Conservation (phyloP, 352 stramenopile species). For the Globisporangium carolinianum region DNA sequence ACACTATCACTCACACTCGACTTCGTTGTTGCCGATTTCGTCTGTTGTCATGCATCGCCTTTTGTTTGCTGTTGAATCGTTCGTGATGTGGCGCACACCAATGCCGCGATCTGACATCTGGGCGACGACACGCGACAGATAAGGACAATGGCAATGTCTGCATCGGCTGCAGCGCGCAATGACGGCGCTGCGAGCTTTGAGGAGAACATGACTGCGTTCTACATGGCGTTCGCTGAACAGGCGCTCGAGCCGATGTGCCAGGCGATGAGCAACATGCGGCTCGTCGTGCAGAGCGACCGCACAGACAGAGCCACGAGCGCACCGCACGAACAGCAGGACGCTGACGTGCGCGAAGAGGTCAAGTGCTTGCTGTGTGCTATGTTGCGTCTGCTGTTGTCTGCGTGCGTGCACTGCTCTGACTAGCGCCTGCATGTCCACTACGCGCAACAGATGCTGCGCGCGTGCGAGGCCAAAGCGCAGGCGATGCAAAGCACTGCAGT, state of each 20-base stretch:
- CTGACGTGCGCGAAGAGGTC: slow-evolving; percentile 59
- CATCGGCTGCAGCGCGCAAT: not conserved
- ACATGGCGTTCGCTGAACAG: slow-evolving; percentile 73
- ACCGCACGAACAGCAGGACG: slow-evolving; percentile 12
- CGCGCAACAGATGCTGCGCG: slow-evolving; percentile 50
- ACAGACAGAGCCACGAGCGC: slow-evolving; percentile 6
- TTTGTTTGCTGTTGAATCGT: not conserved
- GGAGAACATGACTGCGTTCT: slow-evolving; percentile 74
- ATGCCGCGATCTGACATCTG: not conserved
- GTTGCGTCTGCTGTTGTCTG: not conserved
- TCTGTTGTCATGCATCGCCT: not conserved
- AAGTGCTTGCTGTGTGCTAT: not conserved
- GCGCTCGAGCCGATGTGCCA: slow-evolving; percentile 61
- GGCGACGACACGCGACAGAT: not conserved
- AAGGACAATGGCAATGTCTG: not conserved
- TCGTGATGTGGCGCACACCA: not conserved
- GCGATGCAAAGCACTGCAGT: slow-evolving; percentile 31
- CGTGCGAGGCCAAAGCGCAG: slow-evolving; percentile 63
- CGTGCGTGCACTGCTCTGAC: not conserved
- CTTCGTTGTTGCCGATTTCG: not conserved
- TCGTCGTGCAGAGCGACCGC: slow-evolving; percentile 24
- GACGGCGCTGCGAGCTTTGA: slow-evolving; percentile 40
- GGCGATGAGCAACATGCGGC: slow-evolving; percentile 49
- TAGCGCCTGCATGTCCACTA: not conserved
- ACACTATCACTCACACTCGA: too few relatives aligned